Conservation (phyloP, 164 flowering plant species). For the Vitis rupestris region DNA sequence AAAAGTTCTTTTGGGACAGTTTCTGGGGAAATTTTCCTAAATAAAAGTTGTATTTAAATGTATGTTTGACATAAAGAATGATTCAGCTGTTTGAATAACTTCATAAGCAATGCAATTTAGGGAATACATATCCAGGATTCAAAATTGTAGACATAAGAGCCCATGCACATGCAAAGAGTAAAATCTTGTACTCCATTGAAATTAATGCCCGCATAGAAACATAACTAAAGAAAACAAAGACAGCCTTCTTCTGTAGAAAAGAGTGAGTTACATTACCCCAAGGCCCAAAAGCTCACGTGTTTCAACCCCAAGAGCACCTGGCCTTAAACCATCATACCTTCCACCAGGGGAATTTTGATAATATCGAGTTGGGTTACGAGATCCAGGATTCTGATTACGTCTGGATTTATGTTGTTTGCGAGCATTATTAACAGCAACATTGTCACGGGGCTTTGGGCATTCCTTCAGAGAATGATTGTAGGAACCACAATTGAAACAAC, state of each 20-base stretch:
- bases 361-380: slow-evolving; percentile 66
- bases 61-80: too few relatives aligned
- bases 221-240: background rate
- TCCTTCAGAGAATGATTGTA: slow-evolving; percentile 91
- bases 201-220: too few relatives aligned
- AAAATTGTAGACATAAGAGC: too few relatives aligned
- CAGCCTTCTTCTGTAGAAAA: background rate
- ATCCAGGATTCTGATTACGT: slow-evolving; percentile 44
- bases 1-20: too few relatives aligned
- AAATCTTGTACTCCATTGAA: too few relatives aligned
- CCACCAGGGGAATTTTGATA: slow-evolving; percentile 83
- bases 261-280: slow-evolving; percentile 51
- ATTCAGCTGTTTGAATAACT: too few relatives aligned
- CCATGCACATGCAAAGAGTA: too few relatives aligned
- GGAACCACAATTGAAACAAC: slow-evolving; percentile 95
- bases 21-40: too few relatives aligned
- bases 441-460: slow-evolving; percentile 90
- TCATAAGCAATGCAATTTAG: too few relatives aligned
- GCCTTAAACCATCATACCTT: slow-evolving; percentile 83
- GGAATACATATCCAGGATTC: too few relatives aligned
- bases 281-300: slow-evolving; percentile 75
- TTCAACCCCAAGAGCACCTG: slow-evolving; percentile 77
- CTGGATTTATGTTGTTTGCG: slow-evolving; percentile 65
- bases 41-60: too few relatives aligned
- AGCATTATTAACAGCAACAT: slow-evolving; percentile 80